Percentiles rank a stretch among this genome's conserved stretches.
Evolutionary conservation across 2,329 filamentous ascomycete genomes (phyloP).

Genomic region (Escovopsis sp.): DNA sequence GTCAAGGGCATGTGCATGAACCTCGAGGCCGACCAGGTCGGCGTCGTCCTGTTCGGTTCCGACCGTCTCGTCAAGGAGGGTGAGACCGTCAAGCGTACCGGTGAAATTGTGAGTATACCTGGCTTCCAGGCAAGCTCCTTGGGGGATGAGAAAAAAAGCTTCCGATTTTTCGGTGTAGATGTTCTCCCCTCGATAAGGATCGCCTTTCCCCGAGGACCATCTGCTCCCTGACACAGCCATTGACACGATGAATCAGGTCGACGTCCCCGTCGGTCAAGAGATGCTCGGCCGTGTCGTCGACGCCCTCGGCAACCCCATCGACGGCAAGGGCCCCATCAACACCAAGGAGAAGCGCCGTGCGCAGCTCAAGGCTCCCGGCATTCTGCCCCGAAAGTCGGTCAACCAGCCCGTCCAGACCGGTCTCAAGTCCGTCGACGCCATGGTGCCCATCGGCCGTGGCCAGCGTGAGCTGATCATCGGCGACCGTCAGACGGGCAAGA

Average conservation of each 20-base stretch:
- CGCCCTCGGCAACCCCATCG: slow-evolving; percentile 96
- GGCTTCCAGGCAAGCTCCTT: too few species aligned
- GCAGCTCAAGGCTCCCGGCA: slow-evolving; percentile 97
- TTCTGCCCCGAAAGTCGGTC: slow-evolving; percentile 92
- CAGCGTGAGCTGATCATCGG: slow-evolving; percentile 99
- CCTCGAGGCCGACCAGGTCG: slow-evolving; percentile 99
- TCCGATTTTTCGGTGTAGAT: too few species aligned
- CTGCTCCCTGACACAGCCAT: slow-evolving; percentile 12
- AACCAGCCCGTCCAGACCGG: slow-evolving; percentile 98
- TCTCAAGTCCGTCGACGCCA: slow-evolving; percentile 97
- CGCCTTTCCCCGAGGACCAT: background rate
- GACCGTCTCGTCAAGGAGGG: slow-evolving; percentile 99
- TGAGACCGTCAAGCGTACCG: slow-evolving; percentile 98
- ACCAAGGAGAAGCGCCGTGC: slow-evolving; percentile 86
- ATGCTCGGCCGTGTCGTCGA: slow-evolving; percentile 97
- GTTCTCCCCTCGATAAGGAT: too few species aligned
- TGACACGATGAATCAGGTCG: slow-evolving; percentile 45
- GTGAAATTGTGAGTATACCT: slow-evolving; percentile 71
- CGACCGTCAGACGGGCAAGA: slow-evolving; percentile 99
- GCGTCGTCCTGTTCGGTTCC: slow-evolving; percentile 99
- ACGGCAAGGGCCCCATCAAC: slow-evolving; percentile 96
- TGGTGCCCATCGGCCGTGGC: slow-evolving; percentile 99
- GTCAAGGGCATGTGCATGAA: slow-evolving; percentile 99
- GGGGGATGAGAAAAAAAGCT: too few species aligned
- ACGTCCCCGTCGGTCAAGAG: slow-evolving; percentile 84